These are phyloP conservation scores for Hypoxylon lenormandii DNA, from an alignment of 495 filamentous ascomycete species.

Conservation along the genomic window DNA sequence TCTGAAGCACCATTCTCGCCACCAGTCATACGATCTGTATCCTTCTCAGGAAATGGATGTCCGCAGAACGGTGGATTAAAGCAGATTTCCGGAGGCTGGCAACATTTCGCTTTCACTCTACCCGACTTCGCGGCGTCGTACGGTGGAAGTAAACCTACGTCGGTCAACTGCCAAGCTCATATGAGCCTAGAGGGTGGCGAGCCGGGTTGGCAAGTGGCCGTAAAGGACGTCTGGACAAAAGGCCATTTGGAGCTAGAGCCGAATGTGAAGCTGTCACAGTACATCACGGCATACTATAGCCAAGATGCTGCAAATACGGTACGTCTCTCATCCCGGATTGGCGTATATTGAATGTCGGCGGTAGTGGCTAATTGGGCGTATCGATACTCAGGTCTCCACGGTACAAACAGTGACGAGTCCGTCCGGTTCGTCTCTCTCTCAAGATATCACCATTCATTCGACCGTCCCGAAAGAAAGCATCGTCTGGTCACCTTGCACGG, in stretches of 20 bases:
- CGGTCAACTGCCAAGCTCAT: slow-evolving; percentile 32
- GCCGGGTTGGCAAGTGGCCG: slow-evolving; percentile 32
- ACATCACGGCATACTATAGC: slow-evolving; percentile 55
- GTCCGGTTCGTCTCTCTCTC: slow-evolving; percentile 2
- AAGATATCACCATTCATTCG: slow-evolving; percentile 23
- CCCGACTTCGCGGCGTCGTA: slow-evolving; percentile 53
- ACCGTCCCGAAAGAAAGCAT: slow-evolving; percentile 25
- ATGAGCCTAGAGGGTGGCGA: slow-evolving; percentile 24
- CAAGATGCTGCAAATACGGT: slow-evolving; percentile 39
- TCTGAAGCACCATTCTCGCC: slow-evolving; percentile 28
- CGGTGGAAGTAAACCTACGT: slow-evolving; percentile 43
- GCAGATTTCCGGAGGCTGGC: slow-evolving; percentile 19
- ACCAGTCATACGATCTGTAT: slow-evolving; percentile 56
- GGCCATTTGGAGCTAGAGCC: slow-evolving; percentile 52
- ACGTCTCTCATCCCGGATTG: slow-evolving; percentile 14
- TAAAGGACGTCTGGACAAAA: slow-evolving; percentile 47
- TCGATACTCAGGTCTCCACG: slow-evolving; percentile 17
- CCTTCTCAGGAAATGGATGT: slow-evolving; percentile 63
- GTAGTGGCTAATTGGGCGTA: slow-evolving; percentile 9
- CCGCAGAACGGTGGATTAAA: slow-evolving; percentile 51
- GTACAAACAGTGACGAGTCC: slow-evolving; percentile 11
- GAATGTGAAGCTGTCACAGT: slow-evolving; percentile 52
- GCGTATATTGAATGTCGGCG: slow-evolving; percentile 1
- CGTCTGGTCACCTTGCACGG: slow-evolving; percentile 52
- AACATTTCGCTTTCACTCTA: slow-evolving; percentile 53